phyloP scores from a whole-genome alignment of 2,329 filamentous ascomycete genomes.

The Fusarium musae region DNA sequence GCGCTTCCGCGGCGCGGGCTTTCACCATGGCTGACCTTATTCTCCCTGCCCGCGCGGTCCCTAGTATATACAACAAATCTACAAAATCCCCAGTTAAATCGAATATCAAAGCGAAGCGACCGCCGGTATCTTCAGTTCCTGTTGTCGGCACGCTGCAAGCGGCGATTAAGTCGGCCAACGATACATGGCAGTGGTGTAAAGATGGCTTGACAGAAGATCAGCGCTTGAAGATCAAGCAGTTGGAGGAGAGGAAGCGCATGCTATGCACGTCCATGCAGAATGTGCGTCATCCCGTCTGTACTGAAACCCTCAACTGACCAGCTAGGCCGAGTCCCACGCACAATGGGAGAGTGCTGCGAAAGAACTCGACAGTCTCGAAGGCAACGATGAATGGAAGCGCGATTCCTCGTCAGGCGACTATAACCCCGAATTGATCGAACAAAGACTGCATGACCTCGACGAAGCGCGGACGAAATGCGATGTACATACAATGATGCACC shows the following conservation, averaged over 20 bases:
- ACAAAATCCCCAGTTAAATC: slow-evolving; percentile 25
- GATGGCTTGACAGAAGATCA: slow-evolving; percentile 65
- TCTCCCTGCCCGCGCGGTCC: slow-evolving; percentile 39
- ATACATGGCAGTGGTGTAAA: slow-evolving; percentile 58
- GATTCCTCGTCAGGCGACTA: slow-evolving; percentile 73
- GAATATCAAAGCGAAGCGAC: slow-evolving; percentile 42
- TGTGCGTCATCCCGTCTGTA: slow-evolving; percentile 56
- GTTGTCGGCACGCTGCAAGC: slow-evolving; percentile 45
- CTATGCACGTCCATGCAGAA: slow-evolving; percentile 73
- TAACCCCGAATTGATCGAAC: slow-evolving; percentile 74
- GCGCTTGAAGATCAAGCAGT: slow-evolving; percentile 56
- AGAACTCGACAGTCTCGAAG: slow-evolving; percentile 82
- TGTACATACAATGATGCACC: slow-evolving; percentile 79
- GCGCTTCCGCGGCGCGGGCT: slow-evolving; percentile 11
- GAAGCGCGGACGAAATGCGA: slow-evolving; percentile 78
- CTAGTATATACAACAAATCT: slow-evolving; percentile 35
- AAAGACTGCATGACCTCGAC: slow-evolving; percentile 78
- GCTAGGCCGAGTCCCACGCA: slow-evolving; percentile 71
- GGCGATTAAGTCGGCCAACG: slow-evolving; percentile 54
- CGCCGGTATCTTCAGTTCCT: slow-evolving; percentile 21
- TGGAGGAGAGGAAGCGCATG: slow-evolving; percentile 71
- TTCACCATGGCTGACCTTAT: slow-evolving; percentile 45
- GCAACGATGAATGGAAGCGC: slow-evolving; percentile 83
- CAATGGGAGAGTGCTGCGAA: slow-evolving; percentile 82
- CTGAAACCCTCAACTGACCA: slow-evolving; percentile 5